A percentile compares a stretch with the other conserved stretches of the same genome.
These are phyloP conservation scores for Penicillium sp. DNA, from an alignment of 2,329 filamentous ascomycete species.

Conservation along the genomic window DNA sequence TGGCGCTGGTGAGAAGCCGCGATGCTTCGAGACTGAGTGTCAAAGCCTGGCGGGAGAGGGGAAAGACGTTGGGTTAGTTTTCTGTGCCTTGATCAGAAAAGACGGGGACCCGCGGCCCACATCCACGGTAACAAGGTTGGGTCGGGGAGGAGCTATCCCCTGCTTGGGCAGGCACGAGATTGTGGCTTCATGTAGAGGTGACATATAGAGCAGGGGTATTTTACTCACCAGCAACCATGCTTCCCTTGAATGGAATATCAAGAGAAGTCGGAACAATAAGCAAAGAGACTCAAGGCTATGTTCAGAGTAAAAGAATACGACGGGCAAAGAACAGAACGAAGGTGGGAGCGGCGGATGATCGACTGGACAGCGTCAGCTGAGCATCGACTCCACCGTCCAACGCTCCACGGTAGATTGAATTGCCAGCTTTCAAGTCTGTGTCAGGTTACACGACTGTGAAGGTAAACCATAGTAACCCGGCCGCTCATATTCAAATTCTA, in stretches of 20 bases:
- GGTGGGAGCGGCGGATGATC: slow-evolving; percentile 6
- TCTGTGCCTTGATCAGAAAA: neutral
- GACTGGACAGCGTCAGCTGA: slow-evolving; percentile 14
- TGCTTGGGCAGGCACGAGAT: neutral
- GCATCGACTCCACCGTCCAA: neutral
- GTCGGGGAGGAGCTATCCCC: neutral
- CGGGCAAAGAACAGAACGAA: neutral
- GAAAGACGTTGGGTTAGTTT: neutral
- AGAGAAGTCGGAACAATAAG: neutral
- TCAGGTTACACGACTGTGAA: neutral
- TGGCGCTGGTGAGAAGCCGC: slow-evolving; percentile 15
- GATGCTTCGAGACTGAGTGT: slow-evolving; percentile 6
- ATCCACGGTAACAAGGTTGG: neutral
- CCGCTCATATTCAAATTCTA: neutral
- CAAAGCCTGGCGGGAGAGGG: slow-evolving; percentile 6
- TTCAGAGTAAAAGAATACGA: neutral
- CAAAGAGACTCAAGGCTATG: neutral
- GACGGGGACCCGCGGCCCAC: slow-evolving; percentile 1
- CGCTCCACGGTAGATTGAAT: neutral
- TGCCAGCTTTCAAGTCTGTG: neutral
- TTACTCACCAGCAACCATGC: neutral
- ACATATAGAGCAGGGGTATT: neutral
- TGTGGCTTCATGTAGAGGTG: neutral
- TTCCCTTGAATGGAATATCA: neutral
- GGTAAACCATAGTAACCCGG: too few relatives aligned